Evolutionary conservation across 805 yeast genomes (phyloP), one percentile per base, ranked within the genome.

Genomic region (Jamesozyma hellenica): DNA sequence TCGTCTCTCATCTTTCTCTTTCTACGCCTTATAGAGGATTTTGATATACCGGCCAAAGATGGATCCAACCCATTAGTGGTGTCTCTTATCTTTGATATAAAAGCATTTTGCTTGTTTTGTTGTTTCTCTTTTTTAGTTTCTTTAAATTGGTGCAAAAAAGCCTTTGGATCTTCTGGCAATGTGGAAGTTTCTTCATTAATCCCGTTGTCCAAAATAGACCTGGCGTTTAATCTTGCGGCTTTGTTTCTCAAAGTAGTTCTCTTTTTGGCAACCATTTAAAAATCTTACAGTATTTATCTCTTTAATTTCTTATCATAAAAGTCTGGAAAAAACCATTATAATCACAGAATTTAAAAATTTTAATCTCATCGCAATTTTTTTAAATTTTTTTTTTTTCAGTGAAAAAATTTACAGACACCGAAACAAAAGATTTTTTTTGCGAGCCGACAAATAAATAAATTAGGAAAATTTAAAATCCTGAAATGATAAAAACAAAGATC

Each of bases 1-100:
- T 78, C 74, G 41, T 80, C 82, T 49, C 71, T 73, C 36, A 68
- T 66, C 49, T 70, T 73, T 47, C 83, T 74, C 50, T 79, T 78
- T 47, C 85, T 70, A 57, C 79, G 69, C 53, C 85, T 70, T 3
- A 71, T 45, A 0, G 86, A 66, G 5, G 85, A 77, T 54, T 82
- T 82, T 16, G 86, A 77, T 32, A 82, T 67, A 17, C 74, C 72
- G 14, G 66, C 64, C 51, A 51, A 67, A 51, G 42, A 68, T 16
- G 51, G 38, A 25, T 51, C 45, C 11, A 35, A 19, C 17, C 41
- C 45, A 3, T 19, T 32, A 3, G 53, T 29, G 15, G 35, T 45
- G 12, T 51, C 49, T 38, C 45, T 45, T 4, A 58, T 46, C 34
- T 47, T 48, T 3, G 49, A 36, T 29, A 53, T 33, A 38, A 61